A percentile compares a stretch with the other conserved stretches of the same genome.
These are phyloP conservation scores for Strigomonas culicis DNA, from an alignment of 208 protist genomes.

Conservation along the genomic window DNA sequence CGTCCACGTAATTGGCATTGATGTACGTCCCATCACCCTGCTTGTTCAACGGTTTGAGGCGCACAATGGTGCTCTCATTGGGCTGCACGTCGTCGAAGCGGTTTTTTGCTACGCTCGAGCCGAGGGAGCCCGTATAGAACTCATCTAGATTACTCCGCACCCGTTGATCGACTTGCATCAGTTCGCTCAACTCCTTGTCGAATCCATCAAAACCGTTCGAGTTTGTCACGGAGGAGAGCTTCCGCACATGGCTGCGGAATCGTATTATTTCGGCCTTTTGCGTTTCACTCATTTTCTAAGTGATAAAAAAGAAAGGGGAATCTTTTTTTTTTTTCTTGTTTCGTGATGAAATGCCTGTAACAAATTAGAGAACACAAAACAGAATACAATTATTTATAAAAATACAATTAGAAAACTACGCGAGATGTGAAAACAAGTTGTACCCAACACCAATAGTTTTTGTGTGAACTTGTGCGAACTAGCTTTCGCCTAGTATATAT, in stretches of 20 bases:
- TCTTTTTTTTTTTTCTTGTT: not conserved
- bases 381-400: not conserved
- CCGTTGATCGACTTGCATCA: slow-evolving; percentile 50
- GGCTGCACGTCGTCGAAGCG: slow-evolving; percentile 67
- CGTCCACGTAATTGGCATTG: slow-evolving; percentile 89
- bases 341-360: not conserved
- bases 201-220: slow-evolving; percentile 9
- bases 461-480: too few relatives aligned
- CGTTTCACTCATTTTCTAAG: slow-evolving; percentile 7
- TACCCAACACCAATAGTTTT: too few relatives aligned
- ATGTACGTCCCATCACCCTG: slow-evolving; percentile 67
- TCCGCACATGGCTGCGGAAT: slow-evolving; percentile 25
- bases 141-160: slow-evolving; percentile 65
- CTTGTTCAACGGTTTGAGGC: slow-evolving; percentile 20
- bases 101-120: slow-evolving; percentile 68
- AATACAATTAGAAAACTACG: not conserved
- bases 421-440: too few relatives aligned
- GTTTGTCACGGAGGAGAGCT: slow-evolving; percentile 13
- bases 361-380: not conserved
- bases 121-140: slow-evolving; percentile 61
- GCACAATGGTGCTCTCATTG: slow-evolving; percentile 69
- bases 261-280: slow-evolving; percentile 19
- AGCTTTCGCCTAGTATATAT: too few relatives aligned
- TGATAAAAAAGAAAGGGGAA: too few relatives aligned
- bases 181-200: slow-evolving; percentile 41